Percentiles rank a stretch among this genome's conserved stretches.
Conservation (phyloP, 495 filamentous ascomycete genomes). For the Hyphodiscus hymeniophilus region DNA sequence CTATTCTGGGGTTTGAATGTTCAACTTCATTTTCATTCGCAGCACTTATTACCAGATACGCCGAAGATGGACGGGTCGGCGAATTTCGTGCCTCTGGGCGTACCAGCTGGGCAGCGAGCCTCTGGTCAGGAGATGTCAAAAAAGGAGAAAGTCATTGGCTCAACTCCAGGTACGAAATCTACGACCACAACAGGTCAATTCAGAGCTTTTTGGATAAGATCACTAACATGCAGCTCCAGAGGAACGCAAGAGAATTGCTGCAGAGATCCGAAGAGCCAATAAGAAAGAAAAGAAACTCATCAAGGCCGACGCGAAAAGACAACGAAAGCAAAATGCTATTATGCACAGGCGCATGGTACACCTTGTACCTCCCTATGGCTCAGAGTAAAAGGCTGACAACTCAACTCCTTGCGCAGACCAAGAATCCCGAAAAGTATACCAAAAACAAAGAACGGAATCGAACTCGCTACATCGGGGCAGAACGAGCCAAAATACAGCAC, state of each 20-base stretch:
- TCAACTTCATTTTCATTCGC: neutral
- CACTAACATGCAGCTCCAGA: conserved; percentile 4
- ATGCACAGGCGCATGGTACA: conserved; percentile 27
- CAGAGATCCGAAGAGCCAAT: conserved; percentile 4
- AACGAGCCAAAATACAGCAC: conserved; percentile 24
- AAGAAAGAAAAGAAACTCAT: conserved; percentile 16
- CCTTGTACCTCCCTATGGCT: neutral
- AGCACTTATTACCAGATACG: neutral
- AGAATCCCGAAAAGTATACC: conserved; percentile 29
- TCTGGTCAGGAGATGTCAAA: neutral
- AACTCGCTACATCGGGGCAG: conserved; percentile 23
- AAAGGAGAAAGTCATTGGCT: neutral
- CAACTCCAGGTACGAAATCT: neutral
- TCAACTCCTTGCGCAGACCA: conserved; percentile 19
- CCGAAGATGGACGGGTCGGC: neutral
- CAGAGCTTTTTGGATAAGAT: neutral
- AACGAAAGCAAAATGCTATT: conserved; percentile 29
- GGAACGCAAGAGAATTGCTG: conserved; percentile 15
- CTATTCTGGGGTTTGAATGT: neutral
- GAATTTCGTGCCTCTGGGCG: neutral
- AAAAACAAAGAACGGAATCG: conserved; percentile 31
- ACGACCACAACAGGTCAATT: neutral
- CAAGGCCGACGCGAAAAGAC: conserved; percentile 30
- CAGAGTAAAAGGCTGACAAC: neutral
- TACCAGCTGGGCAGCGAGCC: too few relatives aligned